Evolutionary conservation across 2,329 filamentous ascomycete genomes (phyloP), one percentile per base, ranked within the genome.

Genomic region (Talaromyces pinophilus): DNA sequence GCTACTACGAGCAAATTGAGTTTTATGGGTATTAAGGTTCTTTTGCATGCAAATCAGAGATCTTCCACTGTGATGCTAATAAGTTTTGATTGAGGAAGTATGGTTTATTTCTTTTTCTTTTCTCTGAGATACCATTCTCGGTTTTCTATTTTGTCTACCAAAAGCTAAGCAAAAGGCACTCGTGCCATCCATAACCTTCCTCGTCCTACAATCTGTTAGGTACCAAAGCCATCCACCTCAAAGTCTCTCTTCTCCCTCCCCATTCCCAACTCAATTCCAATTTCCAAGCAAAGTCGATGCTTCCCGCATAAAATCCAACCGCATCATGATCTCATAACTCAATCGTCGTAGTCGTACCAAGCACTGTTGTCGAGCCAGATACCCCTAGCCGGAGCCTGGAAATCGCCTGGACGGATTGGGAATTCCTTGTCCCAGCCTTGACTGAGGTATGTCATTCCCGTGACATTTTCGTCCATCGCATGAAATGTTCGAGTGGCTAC

Each of bases 401-500:
- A 64, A 28, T 59, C 54, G 3, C 62, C 50, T 4, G 62, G 62
- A 11, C 62, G 62, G 19, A 64, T 64, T 15, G 62, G 62, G 33
- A 57, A 59, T 8, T 64, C 62, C 11, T 59, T 5, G n/a, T 59
- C 52, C 62, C 62, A 64, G 5, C 62, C 54, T 19, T 64, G 50
- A 50, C 25, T 11, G 15, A 64, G 25, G 6, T 44, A 48, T 2
- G 52, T 19, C 52, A 55, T 59, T 1, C 52, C 62, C 2, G 52
- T 38, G 13, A 44, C 38, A 35, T 44, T 33, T 38, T 64, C 62
- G 8, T 64, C 52, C 19, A 19, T 28, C 2, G 19, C 38, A 6
- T 33, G 30, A 11, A 64, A 64, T 17, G 30, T 46, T 8, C 30
- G 2, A 15, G 38, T 59, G 2, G 62, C 52, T 13, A 48, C 42